phyloP scores from a whole-genome alignment of 2,329 filamentous ascomycete genomes.

The Lasiodiplodia citricola region DNA sequence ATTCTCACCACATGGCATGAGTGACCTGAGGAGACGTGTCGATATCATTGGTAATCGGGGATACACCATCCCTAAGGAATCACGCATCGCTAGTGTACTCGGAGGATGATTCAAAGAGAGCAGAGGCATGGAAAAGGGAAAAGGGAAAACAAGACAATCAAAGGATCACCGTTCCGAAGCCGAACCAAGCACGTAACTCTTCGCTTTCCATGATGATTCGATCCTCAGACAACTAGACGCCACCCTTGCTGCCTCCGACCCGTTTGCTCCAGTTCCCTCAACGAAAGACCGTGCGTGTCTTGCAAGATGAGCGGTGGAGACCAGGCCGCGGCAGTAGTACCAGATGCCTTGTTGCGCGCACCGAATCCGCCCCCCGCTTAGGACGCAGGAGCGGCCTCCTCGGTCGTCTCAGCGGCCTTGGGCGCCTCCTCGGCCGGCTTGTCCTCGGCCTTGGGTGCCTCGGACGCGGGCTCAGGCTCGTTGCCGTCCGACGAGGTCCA shows the following conservation, averaged over 20 bases:
- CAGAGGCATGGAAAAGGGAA: slow-evolving; percentile 24
- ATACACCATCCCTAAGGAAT: slow-evolving; percentile 21
- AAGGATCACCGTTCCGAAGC: slow-evolving; percentile 26
- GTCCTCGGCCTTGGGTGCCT: slow-evolving; percentile 53
- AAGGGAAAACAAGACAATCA: slow-evolving; percentile 26
- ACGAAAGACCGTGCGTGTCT: slow-evolving; percentile 20
- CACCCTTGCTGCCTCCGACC: slow-evolving; percentile 25
- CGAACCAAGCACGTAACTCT: slow-evolving; percentile 27
- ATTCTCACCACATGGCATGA: slow-evolving; percentile 16
- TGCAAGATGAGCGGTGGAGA: slow-evolving; percentile 24
- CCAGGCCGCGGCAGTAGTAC: slow-evolving; percentile 19
- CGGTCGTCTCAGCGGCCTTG: slow-evolving; percentile 53
- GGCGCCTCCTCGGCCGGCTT: slow-evolving; percentile 49
- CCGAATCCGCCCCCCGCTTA: slow-evolving; percentile 12
- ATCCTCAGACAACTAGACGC: slow-evolving; percentile 27
- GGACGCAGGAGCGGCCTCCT: slow-evolving; percentile 24
- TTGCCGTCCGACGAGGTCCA: slow-evolving; percentile 99
- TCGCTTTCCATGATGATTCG: slow-evolving; percentile 28
- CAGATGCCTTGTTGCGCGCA: slow-evolving; percentile 24
- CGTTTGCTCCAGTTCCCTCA: slow-evolving; percentile 25
- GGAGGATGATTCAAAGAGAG: slow-evolving; percentile 27
- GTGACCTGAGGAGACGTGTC: slow-evolving; percentile 23
- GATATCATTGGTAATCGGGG: slow-evolving; percentile 27
- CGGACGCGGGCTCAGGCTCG: slow-evolving; percentile 60
- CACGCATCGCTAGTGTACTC: slow-evolving; percentile 27